phyloP scores from a whole-genome alignment of 1,284 basidiomycete genomes.

The Naganishia cerealis region DNA sequence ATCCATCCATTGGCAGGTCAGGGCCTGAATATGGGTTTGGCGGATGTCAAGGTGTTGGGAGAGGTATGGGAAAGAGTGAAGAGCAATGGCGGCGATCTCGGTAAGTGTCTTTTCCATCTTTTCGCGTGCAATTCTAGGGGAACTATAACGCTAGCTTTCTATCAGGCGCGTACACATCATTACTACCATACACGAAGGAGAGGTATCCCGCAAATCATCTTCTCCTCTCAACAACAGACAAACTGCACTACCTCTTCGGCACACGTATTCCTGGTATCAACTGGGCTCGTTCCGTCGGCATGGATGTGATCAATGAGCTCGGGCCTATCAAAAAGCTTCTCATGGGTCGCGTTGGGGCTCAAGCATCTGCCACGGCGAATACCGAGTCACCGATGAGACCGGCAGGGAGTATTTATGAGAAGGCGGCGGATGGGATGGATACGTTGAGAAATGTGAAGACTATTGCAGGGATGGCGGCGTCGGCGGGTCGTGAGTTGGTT shows the following conservation, averaged over 20 bases:
- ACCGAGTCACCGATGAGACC: constrained; percentile 31
- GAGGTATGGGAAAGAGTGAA: constrained; percentile 64
- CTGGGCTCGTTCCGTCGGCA: constrained; percentile 77
- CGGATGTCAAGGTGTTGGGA: constrained; percentile 73
- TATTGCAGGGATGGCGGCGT: constrained; percentile 39
- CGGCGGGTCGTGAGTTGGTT: constrained; percentile 42
- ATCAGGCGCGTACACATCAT: constrained; percentile 72
- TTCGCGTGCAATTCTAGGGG: constrained; percentile 6
- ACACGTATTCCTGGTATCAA: constrained; percentile 68
- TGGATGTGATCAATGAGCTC: constrained; percentile 89
- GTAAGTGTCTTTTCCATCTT: constrained; percentile 52
- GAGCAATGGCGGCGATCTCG: constrained; percentile 72
- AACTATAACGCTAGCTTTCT: neutral
- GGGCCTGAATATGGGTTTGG: constrained; percentile 88
- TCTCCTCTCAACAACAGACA: constrained; percentile 78
- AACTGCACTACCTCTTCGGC: constrained; percentile 80
- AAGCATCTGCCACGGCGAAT: constrained; percentile 16
- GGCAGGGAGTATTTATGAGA: constrained; percentile 38
- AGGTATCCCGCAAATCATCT: constrained; percentile 83
- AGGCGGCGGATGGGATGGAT: constrained; percentile 43
- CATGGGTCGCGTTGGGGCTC: constrained; percentile 73
- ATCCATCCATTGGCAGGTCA: constrained; percentile 97
- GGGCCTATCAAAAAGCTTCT: constrained; percentile 75
- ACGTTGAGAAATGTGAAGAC: constrained; percentile 43
- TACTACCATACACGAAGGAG: constrained; percentile 72